phyloP scores from a whole-genome alignment of 345 rosid genomes.

The Populus nigra region DNA sequence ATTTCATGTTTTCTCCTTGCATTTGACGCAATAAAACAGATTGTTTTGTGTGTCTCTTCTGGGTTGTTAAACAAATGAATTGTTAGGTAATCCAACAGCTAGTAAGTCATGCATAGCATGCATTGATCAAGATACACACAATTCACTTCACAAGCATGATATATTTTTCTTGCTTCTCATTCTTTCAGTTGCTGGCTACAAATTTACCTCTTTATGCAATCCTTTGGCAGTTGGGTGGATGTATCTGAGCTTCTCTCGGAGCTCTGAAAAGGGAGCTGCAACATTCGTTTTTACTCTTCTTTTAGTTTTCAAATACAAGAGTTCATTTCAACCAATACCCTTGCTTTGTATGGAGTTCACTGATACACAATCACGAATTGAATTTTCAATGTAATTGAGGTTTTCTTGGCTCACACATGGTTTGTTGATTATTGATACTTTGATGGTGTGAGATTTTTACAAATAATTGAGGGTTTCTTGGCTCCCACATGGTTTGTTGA shows the following conservation, averaged over 20 bases:
- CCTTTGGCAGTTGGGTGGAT: constrained; percentile 26
- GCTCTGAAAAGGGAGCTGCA: neutral
- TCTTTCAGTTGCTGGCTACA: neutral
- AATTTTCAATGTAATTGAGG: neutral
- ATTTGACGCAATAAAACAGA: too few relatives aligned
- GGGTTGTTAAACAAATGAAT: too few relatives aligned
- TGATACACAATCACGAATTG: neutral
- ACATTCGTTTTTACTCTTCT: neutral
- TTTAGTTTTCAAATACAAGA: neutral
- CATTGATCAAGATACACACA: neutral
- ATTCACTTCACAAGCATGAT: neutral
- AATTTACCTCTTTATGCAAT: constrained; percentile 5
- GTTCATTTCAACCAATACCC: neutral
- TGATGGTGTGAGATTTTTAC: neutral
- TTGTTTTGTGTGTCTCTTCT: too few relatives aligned
- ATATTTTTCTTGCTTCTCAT: neutral
- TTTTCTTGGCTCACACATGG: neutral
- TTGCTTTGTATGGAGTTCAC: neutral
- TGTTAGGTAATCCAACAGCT: too few relatives aligned
- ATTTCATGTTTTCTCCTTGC: too few relatives aligned
- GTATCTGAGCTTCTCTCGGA: constrained; percentile 10
- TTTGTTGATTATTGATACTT: neutral
- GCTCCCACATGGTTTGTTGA: neutral
- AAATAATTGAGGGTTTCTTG: neutral
- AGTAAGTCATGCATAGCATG: neutral